Conservation (phyloP, 192 early-diverging fungal species). For the Coemansia sp. region DNA sequence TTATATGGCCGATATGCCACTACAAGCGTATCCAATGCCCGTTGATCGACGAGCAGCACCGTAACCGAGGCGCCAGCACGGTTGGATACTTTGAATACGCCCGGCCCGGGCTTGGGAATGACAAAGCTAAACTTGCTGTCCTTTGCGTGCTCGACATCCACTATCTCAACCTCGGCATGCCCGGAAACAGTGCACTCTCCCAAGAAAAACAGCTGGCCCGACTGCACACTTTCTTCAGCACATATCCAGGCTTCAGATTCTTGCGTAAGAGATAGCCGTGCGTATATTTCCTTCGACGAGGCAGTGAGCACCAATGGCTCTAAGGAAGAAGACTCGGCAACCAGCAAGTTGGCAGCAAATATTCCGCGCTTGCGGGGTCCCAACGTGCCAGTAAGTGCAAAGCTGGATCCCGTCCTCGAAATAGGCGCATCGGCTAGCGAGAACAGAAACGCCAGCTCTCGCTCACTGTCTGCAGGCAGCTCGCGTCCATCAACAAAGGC, state of each 20-base stretch:
- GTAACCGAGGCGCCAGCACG: constrained; percentile 15
- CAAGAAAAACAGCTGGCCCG: constrained; percentile 44
- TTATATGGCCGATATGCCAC: constrained; percentile 22
- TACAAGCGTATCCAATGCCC: constrained; percentile 34
- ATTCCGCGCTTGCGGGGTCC: constrained; percentile 43
- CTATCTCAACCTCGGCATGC: constrained; percentile 42
- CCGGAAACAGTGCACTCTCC: constrained; percentile 40
- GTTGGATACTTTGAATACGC: constrained; percentile 14
- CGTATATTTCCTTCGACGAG: constrained; percentile 46
- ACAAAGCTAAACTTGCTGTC: constrained; percentile 49
- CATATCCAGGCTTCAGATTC: constrained; percentile 44
- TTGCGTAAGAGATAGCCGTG: constrained; percentile 21
- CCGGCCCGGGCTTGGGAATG: constrained; percentile 32
- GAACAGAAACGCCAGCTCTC: constrained; percentile 38
- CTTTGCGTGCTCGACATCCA: constrained; percentile 43
- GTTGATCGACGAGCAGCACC: constrained; percentile 25
- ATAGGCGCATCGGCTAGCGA: constrained; percentile 41
- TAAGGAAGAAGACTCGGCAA: constrained; percentile 7
- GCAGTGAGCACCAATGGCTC: constrained; percentile 23
- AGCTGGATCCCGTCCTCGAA: constrained; percentile 27
- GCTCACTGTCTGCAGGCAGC: neutral
- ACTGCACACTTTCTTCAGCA: constrained; percentile 40
- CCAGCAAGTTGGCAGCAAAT: constrained; percentile 40
- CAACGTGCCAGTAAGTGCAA: constrained; percentile 47
- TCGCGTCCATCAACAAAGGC: constrained; percentile 35